Evolutionary conservation across 352 stramenopile genomes (phyloP).

Genomic region (Globisporangium cylindrosporum): DNA sequence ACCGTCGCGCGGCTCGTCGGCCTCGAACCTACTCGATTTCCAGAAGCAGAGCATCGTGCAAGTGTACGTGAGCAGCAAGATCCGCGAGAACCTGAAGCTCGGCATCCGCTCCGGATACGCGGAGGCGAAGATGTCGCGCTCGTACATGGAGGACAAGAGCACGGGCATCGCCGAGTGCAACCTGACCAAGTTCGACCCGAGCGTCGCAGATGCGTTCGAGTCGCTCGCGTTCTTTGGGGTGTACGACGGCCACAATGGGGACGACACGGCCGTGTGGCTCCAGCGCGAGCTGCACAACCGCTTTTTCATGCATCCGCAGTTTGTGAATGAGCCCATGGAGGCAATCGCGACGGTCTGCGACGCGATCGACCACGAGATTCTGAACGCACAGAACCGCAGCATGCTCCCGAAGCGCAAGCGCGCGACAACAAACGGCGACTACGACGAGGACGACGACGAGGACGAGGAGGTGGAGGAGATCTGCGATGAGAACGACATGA

Average conservation of each 20-base stretch:
- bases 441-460: conserved; percentile 21
- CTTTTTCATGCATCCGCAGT: conserved; percentile 58
- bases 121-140: conserved; percentile 79
- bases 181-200: conserved; percentile 37
- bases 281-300: conserved; percentile 79
- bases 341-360: conserved; percentile 63
- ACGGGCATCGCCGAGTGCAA: conserved; percentile 48
- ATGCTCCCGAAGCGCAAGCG: conserved; percentile 65
- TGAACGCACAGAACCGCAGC: conserved; percentile 72
- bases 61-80: conserved; percentile 88
- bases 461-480: conserved; percentile 33
- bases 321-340: conserved; percentile 43
- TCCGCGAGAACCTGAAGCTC: conserved; percentile 74
- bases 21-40: conserved; percentile 28
- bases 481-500: conserved; percentile 45
- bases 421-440: conserved; percentile 35
- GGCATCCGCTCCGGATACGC: conserved; percentile 77
- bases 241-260: conserved; percentile 88
- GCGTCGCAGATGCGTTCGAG: conserved; percentile 32
- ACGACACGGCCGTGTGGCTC: conserved; percentile 71
- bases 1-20: conserved; percentile 18
- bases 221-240: conserved; percentile 82
- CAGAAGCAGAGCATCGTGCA: conserved; percentile 49
- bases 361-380: conserved; percentile 66
- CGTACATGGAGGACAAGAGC: conserved; percentile 88